Percentiles rank a stretch among this genome's conserved stretches.
Conservation (phyloP, 805 yeast genomes). For the Yarrowia porcina region DNA sequence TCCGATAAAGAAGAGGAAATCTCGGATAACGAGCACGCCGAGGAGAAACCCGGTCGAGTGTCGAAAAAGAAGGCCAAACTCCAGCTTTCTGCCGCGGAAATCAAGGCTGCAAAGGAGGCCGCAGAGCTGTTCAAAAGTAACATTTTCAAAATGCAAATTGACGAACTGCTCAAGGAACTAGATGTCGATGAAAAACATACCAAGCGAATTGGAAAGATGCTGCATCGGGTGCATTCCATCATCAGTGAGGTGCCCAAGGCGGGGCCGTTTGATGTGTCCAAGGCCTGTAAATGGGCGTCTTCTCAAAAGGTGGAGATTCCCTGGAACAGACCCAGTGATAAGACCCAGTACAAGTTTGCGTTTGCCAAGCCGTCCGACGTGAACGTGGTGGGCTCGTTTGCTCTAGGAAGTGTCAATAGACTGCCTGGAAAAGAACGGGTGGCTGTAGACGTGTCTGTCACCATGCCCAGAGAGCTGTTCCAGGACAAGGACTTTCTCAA, state of each 20-base stretch:
- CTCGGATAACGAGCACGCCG: conserved; percentile 26
- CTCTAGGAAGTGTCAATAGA: conserved; percentile 74
- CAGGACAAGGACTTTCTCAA: conserved; percentile 87
- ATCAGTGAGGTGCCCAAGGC: conserved; percentile 62
- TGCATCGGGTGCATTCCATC: conserved; percentile 68
- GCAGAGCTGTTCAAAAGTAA: conserved; percentile 93
- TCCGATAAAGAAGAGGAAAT: conserved; percentile 13
- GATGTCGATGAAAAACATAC: conserved; percentile 68
- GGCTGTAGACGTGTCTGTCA: conserved; percentile 72
- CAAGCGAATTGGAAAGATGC: conserved; percentile 63
- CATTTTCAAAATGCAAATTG: conserved; percentile 92
- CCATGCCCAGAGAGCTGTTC: conserved; percentile 70
- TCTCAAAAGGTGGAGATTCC: conserved; percentile 58
- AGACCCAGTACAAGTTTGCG: conserved; percentile 66
- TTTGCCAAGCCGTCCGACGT: conserved; percentile 69
- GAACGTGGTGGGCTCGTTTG: conserved; percentile 83
- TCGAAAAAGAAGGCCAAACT: conserved; percentile 30
- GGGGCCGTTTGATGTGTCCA: conserved; percentile 48
- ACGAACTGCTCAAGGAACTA: conserved; percentile 80
- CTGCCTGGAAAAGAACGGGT: conserved; percentile 52
- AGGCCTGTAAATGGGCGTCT: conserved; percentile 51
- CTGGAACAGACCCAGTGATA: conserved; percentile 72
- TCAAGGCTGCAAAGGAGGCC: conserved; percentile 88
- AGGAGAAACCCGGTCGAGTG: conserved; percentile 26
- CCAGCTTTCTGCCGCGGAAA: conserved; percentile 61